phyloP scores from a whole-genome alignment of 352 stramenopile species.

The Phytophthora sp. region DNA sequence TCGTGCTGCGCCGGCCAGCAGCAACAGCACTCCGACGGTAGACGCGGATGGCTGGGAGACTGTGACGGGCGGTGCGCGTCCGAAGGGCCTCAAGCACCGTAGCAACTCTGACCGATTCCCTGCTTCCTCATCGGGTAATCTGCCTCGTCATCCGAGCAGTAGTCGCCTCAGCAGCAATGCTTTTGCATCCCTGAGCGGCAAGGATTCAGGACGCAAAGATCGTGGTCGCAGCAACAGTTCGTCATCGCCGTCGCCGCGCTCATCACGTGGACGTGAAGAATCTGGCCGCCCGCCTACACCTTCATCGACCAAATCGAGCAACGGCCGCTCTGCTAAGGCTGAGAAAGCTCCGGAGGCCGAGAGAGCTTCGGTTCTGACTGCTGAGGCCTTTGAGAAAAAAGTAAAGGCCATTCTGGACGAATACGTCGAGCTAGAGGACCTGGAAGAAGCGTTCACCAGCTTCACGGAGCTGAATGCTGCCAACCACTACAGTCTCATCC shows the following conservation, averaged over 20 bases:
- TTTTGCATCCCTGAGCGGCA: conserved; percentile 50
- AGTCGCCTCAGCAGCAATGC: conserved; percentile 40
- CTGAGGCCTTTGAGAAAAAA: conserved; percentile 84
- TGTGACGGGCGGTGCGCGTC: conserved; percentile 49
- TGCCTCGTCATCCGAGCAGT: conserved; percentile 46
- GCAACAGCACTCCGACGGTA: conserved; percentile 27
- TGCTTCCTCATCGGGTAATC: conserved; percentile 19
- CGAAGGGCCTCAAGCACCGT: conserved; percentile 70
- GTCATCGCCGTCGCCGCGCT: conserved; percentile 42
- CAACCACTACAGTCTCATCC: conserved; percentile 56
- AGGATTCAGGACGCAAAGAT: conserved; percentile 46
- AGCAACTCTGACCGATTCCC: conserved; percentile 66
- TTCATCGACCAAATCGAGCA: conserved; percentile 33
- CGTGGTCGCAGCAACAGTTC: conserved; percentile 61
- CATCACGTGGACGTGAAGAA: conserved; percentile 29
- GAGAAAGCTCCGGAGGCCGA: conserved; percentile 28
- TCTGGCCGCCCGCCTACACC: conserved; percentile 49
- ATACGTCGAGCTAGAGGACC: conserved; percentile 86
- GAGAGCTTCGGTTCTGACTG: conserved; percentile 37
- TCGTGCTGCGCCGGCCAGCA: conserved; percentile 37
- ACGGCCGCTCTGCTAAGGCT: conserved; percentile 17
- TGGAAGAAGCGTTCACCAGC: conserved; percentile 72
- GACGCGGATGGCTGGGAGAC: conserved; percentile 82
- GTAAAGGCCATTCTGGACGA: conserved; percentile 84
- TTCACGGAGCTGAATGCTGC: conserved; percentile 64